A percentile compares a stretch with the other conserved stretches of the same genome.
These are phyloP conservation scores for Botrytis porri DNA, from an alignment of 2,329 filamentous ascomycete genomes.

Conservation along the genomic window DNA sequence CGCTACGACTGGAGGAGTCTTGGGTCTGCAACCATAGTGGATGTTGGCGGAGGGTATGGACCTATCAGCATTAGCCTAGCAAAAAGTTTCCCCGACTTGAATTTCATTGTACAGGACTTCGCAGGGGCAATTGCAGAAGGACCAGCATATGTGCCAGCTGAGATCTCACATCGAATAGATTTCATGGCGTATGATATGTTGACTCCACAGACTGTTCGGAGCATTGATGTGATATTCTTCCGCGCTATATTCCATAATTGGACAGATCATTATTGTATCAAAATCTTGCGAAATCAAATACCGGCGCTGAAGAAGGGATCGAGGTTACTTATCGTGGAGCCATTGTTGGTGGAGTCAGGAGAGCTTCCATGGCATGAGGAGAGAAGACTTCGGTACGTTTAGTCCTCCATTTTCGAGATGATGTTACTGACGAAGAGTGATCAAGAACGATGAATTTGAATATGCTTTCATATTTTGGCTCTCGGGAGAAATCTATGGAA, in stretches of 20 bases:
- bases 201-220: not conserved
- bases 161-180: not conserved
- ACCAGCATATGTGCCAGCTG: not conserved
- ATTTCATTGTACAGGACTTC: constrained; percentile 57
- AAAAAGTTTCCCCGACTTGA: constrained; percentile 47
- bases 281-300: constrained; percentile 12
- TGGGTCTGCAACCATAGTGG: constrained; percentile 52
- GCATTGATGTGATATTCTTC: constrained; percentile 8
- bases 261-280: constrained; percentile 14
- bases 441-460: constrained; percentile 11
- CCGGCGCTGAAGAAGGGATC: constrained; percentile 12
- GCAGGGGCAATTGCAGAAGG: constrained; percentile 41
- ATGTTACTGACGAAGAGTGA: not conserved
- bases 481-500: constrained; percentile 6
- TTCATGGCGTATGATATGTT: constrained; percentile 19
- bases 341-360: constrained; percentile 4
- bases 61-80: constrained; percentile 56
- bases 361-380: not conserved
- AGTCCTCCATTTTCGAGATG: not conserved
- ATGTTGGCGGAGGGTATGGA: constrained; percentile 59
- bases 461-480: constrained; percentile 15
- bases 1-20: constrained; percentile 53
- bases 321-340: constrained; percentile 4
- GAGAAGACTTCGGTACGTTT: constrained; percentile 3
- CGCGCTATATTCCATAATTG: constrained; percentile 16